Evolutionary conservation across 1,284 basidiomycete species (phyloP), one percentile per base, ranked within the genome.

Genomic region (Microbotryum scabiosae): DNA sequence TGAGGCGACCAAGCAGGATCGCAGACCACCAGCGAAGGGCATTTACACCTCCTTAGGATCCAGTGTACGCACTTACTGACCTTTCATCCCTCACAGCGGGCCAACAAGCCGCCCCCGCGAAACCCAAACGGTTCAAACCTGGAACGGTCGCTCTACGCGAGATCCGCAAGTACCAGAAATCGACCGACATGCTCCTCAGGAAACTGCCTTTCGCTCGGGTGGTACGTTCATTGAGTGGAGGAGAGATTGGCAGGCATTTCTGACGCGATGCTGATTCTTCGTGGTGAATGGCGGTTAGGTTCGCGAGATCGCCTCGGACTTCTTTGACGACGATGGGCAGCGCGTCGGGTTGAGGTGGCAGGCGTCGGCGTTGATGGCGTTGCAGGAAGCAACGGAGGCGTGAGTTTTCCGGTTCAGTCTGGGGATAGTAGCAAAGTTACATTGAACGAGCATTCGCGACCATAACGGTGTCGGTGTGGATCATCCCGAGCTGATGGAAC

Each of bases 371-470:
- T 81, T 97, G 58, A 74, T 91, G 64, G 93, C 93, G 3, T 76
- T 97, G 60, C 92, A 97, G 73, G 92, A 97, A 76, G 92, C 92
- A 10, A 89, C 90, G 28, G 92, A 97, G 76, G 91, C 92, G 18
- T 97, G 85, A 45, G 72, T 69, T 20, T 28, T 30, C 10, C 30
- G 30, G 2, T 9, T 14, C 23, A 16, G 18, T 28, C 4, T n/a
- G 3, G 32, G 4, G 26, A 36, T 30, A 51, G 25, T 48, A 25
- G 6, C 41, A 21, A 20, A n/a, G 23, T 45, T 9, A 8, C 20
- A 12, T 28, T 2, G 26, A 5, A 52, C 43, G n/a, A 56, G 50
- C 6, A 7, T 5, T 4, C 3, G 5, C 20, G 18, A 53, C 4
- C 16, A 30, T 32, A 25, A 36, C 4, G 14, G n/a, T 12, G 21